These are phyloP conservation scores for Aspergillus texensis DNA, from an alignment of 2,329 filamentous ascomycete species.

Conservation along the genomic window DNA sequence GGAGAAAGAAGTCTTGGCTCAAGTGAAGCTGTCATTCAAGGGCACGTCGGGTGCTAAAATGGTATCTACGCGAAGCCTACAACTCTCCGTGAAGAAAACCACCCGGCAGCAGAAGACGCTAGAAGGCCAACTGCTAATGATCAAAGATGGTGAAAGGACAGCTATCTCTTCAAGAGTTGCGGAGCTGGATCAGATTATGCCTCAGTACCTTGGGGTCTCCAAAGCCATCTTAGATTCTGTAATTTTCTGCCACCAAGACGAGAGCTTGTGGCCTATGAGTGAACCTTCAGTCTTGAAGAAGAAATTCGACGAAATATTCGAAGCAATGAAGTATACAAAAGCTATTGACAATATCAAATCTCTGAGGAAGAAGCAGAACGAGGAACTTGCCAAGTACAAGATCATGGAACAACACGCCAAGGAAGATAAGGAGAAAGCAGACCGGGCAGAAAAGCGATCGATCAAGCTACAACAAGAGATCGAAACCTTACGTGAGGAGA, in stretches of 20 bases:
- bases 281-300: conserved; percentile 85
- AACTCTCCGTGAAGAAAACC: conserved; percentile 83
- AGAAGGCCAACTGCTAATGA: conserved; percentile 75
- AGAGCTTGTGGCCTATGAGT: conserved; percentile 95
- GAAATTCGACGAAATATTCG: conserved; percentile 96
- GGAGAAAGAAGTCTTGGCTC: conserved; percentile 85
- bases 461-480: conserved; percentile 66
- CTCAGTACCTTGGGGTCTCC: conserved; percentile 84
- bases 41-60: conserved; percentile 77
- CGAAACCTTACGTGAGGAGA: conserved; percentile 60
- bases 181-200: conserved; percentile 82
- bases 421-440: conserved; percentile 80
- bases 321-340: conserved; percentile 94
- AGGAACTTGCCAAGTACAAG: conserved; percentile 72
- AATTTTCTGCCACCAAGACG: conserved; percentile 98
- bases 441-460: conserved; percentile 68
- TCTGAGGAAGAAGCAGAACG: conserved; percentile 79
- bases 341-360: conserved; percentile 93
- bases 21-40: conserved; percentile 87
- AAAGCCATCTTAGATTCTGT: conserved; percentile 88
- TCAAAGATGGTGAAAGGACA: conserved; percentile 76
- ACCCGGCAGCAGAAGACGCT: conserved; percentile 78
- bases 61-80: conserved; percentile 80
- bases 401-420: conserved; percentile 77
- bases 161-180: conserved; percentile 77